These are phyloP conservation scores for Yamadazyma phyllophila DNA, from an alignment of 805 yeast species.

Conservation along the genomic window DNA sequence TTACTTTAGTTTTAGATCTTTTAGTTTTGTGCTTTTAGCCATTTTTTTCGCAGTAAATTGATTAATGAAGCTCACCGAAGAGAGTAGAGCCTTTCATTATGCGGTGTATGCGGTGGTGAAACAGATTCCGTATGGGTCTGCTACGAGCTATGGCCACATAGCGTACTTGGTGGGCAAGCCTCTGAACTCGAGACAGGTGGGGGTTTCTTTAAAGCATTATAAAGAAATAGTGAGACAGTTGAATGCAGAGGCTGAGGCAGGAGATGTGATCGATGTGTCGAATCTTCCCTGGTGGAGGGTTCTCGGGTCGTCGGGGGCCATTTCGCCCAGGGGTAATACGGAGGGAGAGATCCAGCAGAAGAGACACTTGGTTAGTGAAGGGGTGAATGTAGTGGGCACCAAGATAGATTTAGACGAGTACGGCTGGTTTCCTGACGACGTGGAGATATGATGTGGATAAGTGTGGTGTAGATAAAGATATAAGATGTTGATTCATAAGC, in stretches of 20 bases:
- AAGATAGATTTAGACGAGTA: constrained; percentile 42
- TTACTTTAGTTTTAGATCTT: background rate
- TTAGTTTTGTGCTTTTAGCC: background rate
- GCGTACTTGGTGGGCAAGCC: constrained; percentile 65
- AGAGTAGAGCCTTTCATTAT: constrained; percentile 54
- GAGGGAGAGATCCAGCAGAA: constrained; percentile 48
- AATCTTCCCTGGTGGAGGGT: constrained; percentile 84
- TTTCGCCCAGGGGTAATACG: constrained; percentile 49
- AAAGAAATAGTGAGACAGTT: constrained; percentile 22
- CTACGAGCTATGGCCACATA: constrained; percentile 74
- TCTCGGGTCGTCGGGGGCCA: constrained; percentile 58
- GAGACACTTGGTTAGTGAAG: constrained; percentile 45
- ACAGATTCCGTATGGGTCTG: constrained; percentile 60
- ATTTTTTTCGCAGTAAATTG: constrained; percentile 1
- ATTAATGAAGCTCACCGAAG: constrained; percentile 34
- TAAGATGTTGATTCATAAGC: too few relatives aligned
- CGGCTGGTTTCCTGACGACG: constrained; percentile 73
- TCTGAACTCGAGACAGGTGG: constrained; percentile 70
- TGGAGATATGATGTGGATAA: constrained; percentile 20
- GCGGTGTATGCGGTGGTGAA: constrained; percentile 57
- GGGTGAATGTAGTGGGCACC: constrained; percentile 32
- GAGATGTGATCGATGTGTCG: constrained; percentile 14
- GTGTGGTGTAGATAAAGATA: too few relatives aligned
- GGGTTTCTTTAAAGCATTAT: constrained; percentile 59
- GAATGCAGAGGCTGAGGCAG: constrained; percentile 16